These are phyloP conservation scores for Calocybe gambosa DNA, from an alignment of 1,284 basidiomycete species.

Conservation along the genomic window DNA sequence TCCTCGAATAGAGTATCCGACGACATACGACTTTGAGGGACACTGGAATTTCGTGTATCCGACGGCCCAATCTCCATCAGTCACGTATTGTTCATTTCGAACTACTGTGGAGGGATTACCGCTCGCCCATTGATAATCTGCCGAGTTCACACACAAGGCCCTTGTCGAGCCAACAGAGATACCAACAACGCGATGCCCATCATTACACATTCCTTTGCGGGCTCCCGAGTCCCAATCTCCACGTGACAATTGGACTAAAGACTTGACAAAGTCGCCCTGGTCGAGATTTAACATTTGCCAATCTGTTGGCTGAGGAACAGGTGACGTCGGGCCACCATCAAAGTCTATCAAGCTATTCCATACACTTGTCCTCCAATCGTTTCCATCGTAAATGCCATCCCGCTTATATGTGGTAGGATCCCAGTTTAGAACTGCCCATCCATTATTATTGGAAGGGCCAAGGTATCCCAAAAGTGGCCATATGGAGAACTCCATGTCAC, in stretches of 20 bases:
- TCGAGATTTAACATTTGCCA: slow-evolving; percentile 16
- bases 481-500: slow-evolving; percentile 14
- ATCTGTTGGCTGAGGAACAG: slow-evolving; percentile 7
- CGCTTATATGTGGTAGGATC: slow-evolving; percentile 6
- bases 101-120: slow-evolving; percentile 13
- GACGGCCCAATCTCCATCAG: slow-evolving; percentile 12
- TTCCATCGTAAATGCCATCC: slow-evolving; percentile 14
- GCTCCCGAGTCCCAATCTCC: slow-evolving; percentile 15
- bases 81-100: slow-evolving; percentile 9
- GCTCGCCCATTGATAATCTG: slow-evolving; percentile 9
- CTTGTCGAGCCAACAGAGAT: slow-evolving; percentile 12
- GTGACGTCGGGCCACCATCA: not conserved
- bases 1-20: slow-evolving; percentile 14
- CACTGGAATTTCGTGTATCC: slow-evolving; percentile 16
- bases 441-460: slow-evolving; percentile 11
- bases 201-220: slow-evolving; percentile 14
- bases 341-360: slow-evolving; percentile 11
- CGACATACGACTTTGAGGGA: slow-evolving; percentile 11
- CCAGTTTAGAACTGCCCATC: slow-evolving; percentile 16
- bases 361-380: slow-evolving; percentile 11
- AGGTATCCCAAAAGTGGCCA: slow-evolving; percentile 15
- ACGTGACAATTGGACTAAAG: slow-evolving; percentile 8
- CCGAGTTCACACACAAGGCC: slow-evolving; percentile 12
- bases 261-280: slow-evolving; percentile 12
- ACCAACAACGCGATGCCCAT: slow-evolving; percentile 13